Evolutionary conservation across 768 basidiomycete species (phyloP).

Genomic region (Lactarius vividus): DNA sequence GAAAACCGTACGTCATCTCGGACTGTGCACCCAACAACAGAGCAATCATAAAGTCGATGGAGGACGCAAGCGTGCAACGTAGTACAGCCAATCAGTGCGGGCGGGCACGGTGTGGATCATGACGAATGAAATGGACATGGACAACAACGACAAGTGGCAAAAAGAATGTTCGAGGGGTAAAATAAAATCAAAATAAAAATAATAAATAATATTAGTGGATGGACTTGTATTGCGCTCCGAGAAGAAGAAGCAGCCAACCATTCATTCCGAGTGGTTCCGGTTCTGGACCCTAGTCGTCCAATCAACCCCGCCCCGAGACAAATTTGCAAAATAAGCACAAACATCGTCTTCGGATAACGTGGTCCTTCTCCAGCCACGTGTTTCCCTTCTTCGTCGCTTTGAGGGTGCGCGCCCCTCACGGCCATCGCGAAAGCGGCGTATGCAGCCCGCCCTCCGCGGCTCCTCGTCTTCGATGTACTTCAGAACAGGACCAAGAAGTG

Average conservation of each 20-base stretch:
- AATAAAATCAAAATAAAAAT: too few relatives aligned
- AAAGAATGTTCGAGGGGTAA: background rate
- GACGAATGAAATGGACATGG: background rate
- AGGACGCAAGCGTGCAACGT: background rate
- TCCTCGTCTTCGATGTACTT: slow-evolving; percentile 2
- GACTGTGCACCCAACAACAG: background rate
- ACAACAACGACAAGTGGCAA: background rate
- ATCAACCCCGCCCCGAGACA: slow-evolving; percentile 9
- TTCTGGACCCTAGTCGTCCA: background rate
- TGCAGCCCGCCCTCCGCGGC: slow-evolving; percentile 20
- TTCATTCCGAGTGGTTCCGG: background rate
- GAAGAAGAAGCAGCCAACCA: background rate
- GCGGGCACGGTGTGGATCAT: background rate
- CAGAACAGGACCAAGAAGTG: background rate
- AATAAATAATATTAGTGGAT: too few relatives aligned
- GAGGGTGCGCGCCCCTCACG: slow-evolving; percentile 9
- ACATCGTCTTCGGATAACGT: background rate
- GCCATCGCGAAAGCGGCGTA: slow-evolving; percentile 3
- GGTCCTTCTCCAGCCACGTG: slow-evolving; percentile 4
- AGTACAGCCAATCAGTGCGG: background rate
- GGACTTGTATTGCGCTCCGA: too few relatives aligned
- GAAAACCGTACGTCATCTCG: background rate
- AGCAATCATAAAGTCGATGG: background rate
- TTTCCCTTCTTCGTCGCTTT: background rate
- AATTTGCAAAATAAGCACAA: background rate